phyloP scores from a whole-genome alignment of 2,329 filamentous ascomycete species.

The Paecilomyces dactylethromorphus region DNA sequence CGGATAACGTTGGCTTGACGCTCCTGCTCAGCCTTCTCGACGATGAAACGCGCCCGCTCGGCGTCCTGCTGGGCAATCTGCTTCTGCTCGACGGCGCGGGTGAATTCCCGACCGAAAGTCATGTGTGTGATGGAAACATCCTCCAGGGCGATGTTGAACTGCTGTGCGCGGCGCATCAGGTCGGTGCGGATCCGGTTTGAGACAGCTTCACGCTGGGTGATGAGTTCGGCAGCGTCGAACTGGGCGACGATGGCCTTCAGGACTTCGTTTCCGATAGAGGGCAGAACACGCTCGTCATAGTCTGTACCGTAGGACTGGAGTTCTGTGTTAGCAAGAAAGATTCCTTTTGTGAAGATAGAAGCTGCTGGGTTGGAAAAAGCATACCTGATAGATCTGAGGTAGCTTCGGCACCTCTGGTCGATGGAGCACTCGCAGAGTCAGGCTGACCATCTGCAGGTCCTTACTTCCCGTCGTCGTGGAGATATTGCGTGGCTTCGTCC shows the following conservation, averaged over 20 bases:
- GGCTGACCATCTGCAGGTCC: constrained; percentile 99
- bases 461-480: constrained; percentile 96
- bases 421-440: constrained; percentile 92
- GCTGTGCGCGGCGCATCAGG: constrained; percentile 81
- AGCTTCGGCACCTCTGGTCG: constrained; percentile 86
- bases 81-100: constrained; percentile 98
- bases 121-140: constrained; percentile 99
- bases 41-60: constrained; percentile 93
- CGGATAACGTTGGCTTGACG: constrained; percentile 97
- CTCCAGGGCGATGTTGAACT: constrained; percentile 99
- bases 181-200: constrained; percentile 89
- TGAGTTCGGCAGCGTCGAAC: constrained; percentile 97
- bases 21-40: constrained; percentile 98
- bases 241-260: constrained; percentile 97
- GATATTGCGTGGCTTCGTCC: constrained; percentile 95
- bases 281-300: constrained; percentile 97
- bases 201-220: constrained; percentile 97
- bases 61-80: constrained; percentile 99
- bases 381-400: constrained; percentile 97
- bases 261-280: constrained; percentile 98
- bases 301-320: constrained; percentile 86
- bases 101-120: constrained; percentile 99
- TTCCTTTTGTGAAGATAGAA: neutral
- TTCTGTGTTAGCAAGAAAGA: constrained; percentile 1
- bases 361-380: constrained; percentile 14